phyloP scores from a whole-genome alignment of 2,329 filamentous ascomycete genomes.

The Colletotrichum graminicola region DNA sequence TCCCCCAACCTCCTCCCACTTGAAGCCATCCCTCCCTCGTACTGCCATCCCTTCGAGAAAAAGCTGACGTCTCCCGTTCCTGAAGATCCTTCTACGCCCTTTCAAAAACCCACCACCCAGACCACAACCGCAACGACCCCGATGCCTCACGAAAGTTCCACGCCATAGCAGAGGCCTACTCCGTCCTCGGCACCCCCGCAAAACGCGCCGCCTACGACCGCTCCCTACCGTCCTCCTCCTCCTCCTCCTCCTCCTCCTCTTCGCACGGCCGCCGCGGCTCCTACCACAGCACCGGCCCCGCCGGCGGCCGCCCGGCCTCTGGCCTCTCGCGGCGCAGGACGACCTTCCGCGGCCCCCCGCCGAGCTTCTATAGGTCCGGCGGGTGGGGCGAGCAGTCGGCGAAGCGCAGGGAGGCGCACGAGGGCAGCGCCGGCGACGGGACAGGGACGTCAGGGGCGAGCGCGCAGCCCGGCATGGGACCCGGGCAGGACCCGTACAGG shows the following conservation, averaged over 20 bases:
- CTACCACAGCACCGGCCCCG: conserved; percentile 70
- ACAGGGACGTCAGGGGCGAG: conserved; percentile 3
- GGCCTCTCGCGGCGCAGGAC: conserved; percentile 83
- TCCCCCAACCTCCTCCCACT: not conserved
- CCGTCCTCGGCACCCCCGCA: conserved; percentile 76
- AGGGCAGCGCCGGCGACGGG: conserved; percentile 51
- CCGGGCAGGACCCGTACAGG: conserved; percentile 64
- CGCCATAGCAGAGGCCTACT: conserved; percentile 86
- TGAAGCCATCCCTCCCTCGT: not conserved
- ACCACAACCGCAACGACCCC: conserved; percentile 85
- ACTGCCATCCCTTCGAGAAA: not conserved
- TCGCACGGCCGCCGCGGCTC: conserved; percentile 56
- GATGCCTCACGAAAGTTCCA: conserved; percentile 81
- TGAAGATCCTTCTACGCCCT: conserved; percentile 85
- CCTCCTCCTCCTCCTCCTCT: conserved; percentile 47
- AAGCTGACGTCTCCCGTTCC: not conserved
- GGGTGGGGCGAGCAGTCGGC: conserved; percentile 78
- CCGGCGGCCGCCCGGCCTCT: conserved; percentile 81
- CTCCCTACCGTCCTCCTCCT: conserved; percentile 61
- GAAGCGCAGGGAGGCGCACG: conserved; percentile 69
- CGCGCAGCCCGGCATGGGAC: conserved; percentile 65
- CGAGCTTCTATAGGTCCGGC: conserved; percentile 86
- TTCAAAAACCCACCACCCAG: conserved; percentile 92
- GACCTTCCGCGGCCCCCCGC: conserved; percentile 86
- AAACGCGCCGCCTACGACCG: conserved; percentile 88